Base-by-base conservation (phyloP, 2,329 filamentous ascomycete species). In the Colletotrichum tofieldiae region DNA sequence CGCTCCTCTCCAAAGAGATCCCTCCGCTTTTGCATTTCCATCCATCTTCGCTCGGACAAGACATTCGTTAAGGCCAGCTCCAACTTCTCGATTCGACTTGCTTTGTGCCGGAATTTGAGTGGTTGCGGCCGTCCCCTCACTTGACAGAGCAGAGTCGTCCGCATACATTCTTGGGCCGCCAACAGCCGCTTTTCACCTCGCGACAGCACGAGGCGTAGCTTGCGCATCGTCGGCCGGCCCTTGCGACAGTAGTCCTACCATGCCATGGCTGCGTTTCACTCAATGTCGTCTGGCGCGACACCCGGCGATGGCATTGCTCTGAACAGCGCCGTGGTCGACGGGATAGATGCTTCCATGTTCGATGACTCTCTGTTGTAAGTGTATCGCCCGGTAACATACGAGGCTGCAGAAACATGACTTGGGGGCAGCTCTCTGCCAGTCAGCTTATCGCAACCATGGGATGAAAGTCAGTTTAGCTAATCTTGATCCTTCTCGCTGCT, bases 221-320 rank as follows among this genome's bases (percentile, higher is more conserved):
- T 64, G 65, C 67, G 73, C 59, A 58, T 62, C 45, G 73, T 65
- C 72, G 72, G 73, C 71, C 75, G 75, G 78, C 73, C 71, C 72
- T 64, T 62, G 59, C 69, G 63, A 39, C 58, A 39, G 67, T 73
- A 75, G 76, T 76, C 77, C 75, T 75, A 82, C 80, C 76, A 88
- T 88, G 87, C 84, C 78, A 90, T 90, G 89, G 86, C 87, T 76
- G 84, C 84, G 77, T 90, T 86, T 84, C 89, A 88, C 81, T 84
- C 87, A 79, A 87, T 90, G 83, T 81, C 84, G 75, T 81, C 84
- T 74, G 81, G 82, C 79, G 79, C 83, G 76, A 82, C 84, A 62
- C 79, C 82, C 74, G 82, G 80, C 78, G 86, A 88, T 75, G 78
- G 81, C 75, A 84, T 89, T 81, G 81, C 80, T 74, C 80, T 89